Evolutionary conservation across 1,139 yeast species (phyloP).

Genomic region (Magnusiomyces tetraspermus): DNA sequence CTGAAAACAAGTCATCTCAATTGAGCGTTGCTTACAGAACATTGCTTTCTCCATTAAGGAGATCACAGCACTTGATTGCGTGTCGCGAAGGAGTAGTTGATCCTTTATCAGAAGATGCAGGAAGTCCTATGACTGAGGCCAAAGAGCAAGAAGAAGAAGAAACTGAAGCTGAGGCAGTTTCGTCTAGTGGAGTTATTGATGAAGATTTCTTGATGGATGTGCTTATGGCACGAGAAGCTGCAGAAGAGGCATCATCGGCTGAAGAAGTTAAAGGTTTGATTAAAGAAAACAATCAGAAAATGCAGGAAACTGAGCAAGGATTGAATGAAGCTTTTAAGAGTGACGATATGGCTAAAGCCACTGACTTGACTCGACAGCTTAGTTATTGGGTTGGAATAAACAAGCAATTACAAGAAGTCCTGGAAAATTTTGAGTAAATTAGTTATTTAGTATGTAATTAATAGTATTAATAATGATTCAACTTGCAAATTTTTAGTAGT

Average conservation of each 20-base stretch:
- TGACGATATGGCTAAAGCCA: conserved; percentile 47
- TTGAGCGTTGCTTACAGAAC: conserved; percentile 71
- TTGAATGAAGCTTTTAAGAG: conserved; percentile 34
- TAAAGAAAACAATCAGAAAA: conserved; percentile 47
- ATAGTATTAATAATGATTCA: no score
- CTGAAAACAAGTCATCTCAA: conserved; percentile 39
- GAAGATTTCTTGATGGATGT: conserved; percentile 62
- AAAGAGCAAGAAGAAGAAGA: background rate
- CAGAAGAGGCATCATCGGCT: conserved; percentile 53
- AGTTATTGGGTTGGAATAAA: conserved; percentile 81
- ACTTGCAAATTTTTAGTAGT: background rate
- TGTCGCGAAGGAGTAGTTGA: conserved; percentile 38
- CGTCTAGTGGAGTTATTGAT: conserved; percentile 33
- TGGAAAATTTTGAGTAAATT: conserved; percentile 6
- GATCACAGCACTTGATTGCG: conserved; percentile 52
- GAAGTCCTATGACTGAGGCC: conserved; percentile 18
- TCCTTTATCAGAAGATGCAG: conserved; percentile 21
- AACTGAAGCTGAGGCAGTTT: conserved; percentile 37
- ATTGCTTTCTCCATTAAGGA: conserved; percentile 54
- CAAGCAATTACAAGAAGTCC: conserved; percentile 55
- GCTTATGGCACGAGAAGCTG: conserved; percentile 68
- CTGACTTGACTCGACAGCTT: conserved; percentile 57
- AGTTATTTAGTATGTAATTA: background rate
- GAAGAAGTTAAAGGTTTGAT: conserved; percentile 47
- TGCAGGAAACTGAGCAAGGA: conserved; percentile 35